These are phyloP conservation scores for Stachybotrys elegans DNA, from an alignment of 2,329 filamentous ascomycete species.

Conservation along the genomic window DNA sequence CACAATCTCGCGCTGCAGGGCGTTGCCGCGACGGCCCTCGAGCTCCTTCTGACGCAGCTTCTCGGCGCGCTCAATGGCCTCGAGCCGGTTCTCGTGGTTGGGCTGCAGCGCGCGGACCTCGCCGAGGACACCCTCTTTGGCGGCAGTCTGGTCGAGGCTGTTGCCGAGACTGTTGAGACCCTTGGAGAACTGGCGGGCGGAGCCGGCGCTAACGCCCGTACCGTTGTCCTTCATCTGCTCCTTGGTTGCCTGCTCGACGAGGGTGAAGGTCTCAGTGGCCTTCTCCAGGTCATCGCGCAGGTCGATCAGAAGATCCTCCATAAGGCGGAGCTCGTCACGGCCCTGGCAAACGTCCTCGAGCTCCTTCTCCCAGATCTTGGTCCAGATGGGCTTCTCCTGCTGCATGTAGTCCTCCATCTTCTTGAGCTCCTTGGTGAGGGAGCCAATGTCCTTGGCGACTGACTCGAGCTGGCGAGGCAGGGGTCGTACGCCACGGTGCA, in stretches of 20 bases:
- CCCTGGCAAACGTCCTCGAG: constrained; percentile 94
- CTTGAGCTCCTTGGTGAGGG: constrained; percentile 79
- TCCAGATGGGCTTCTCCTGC: constrained; percentile 93
- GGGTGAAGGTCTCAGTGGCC: constrained; percentile 83
- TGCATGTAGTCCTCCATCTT: constrained; percentile 91
- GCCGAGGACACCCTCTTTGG: constrained; percentile 85
- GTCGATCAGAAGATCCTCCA: constrained; percentile 91
- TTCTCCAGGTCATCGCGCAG: constrained; percentile 93
- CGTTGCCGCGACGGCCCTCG: constrained; percentile 66
- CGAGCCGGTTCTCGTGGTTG: constrained; percentile 87
- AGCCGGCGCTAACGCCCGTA: constrained; percentile 42
- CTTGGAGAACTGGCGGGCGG: constrained; percentile 51
- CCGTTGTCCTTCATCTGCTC: constrained; percentile 81
- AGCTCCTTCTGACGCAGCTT: constrained; percentile 86
- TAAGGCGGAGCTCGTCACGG: constrained; percentile 88
- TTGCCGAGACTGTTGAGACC: constrained; percentile 49
- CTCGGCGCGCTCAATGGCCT: constrained; percentile 96
- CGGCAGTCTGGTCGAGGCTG: constrained; percentile 65
- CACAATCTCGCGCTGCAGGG: constrained; percentile 78
- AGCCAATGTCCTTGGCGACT: constrained; percentile 82
- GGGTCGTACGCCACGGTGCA: constrained; percentile 85
- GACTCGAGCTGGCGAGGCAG: constrained; percentile 83
- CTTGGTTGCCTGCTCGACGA: constrained; percentile 97
- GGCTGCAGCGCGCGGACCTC: constrained; percentile 91
- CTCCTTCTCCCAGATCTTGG: constrained; percentile 98